phyloP scores from a whole-genome alignment of 352 stramenopile genomes.

The Ophiocytium majus region DNA sequence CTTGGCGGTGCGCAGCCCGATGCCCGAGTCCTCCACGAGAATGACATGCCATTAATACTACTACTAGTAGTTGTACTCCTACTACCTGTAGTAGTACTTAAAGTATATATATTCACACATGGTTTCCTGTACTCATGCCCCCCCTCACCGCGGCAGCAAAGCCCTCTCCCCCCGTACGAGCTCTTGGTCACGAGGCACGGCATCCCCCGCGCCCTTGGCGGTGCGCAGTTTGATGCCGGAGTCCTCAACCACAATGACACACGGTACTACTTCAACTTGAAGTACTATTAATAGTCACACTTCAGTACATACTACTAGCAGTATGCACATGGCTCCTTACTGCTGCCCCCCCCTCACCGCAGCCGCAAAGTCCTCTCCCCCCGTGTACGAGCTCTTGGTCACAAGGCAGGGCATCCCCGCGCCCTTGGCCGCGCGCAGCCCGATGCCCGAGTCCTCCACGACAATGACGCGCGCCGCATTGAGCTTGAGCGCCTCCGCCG shows the following conservation, averaged over 20 bases:
- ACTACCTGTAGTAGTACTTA: too few relatives aligned
- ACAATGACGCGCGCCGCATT: slow-evolving; percentile 69
- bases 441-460: slow-evolving; percentile 74
- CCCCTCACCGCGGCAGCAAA: background rate
- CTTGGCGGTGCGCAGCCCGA: background rate
- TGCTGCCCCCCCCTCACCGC: slow-evolving; percentile 22
- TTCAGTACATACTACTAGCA: background rate
- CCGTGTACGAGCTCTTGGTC: slow-evolving; percentile 59
- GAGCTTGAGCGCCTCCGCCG: slow-evolving; percentile 65
- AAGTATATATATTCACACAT: too few relatives aligned
- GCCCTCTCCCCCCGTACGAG: background rate
- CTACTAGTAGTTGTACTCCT: too few relatives aligned
- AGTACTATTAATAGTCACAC: background rate
- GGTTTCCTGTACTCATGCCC: background rate
- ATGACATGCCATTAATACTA: too few relatives aligned
- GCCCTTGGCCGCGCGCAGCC: slow-evolving; percentile 65
- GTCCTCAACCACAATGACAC: slow-evolving; percentile 69
- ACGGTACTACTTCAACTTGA: background rate
- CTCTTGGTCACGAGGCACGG: background rate
- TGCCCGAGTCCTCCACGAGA: background rate
- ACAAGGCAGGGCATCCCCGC: slow-evolving; percentile 66
- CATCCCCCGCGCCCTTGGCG: background rate
- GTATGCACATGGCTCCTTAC: background rate
- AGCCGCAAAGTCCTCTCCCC: slow-evolving; percentile 55
- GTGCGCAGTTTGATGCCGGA: background rate